Evolutionary conservation across 1,284 basidiomycete species (phyloP).

Genomic region (Trametes versicolor): DNA sequence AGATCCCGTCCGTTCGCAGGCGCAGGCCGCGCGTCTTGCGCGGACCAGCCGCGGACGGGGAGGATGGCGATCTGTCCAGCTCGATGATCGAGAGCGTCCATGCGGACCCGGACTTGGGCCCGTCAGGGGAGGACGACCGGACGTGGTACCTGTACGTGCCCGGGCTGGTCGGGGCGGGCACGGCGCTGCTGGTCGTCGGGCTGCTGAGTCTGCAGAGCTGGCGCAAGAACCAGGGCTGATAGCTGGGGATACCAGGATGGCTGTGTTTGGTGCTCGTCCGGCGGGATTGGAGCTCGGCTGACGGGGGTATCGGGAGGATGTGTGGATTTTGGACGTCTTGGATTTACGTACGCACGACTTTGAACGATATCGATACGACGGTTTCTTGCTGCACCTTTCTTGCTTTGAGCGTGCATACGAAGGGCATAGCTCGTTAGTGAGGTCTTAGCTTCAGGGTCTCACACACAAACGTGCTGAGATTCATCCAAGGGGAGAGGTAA

Average conservation of each 20-base stretch:
- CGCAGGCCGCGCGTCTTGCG: slow-evolving; percentile 7
- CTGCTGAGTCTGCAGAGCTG: slow-evolving; percentile 82
- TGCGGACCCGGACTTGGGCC: slow-evolving; percentile 31
- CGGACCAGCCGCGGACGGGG: slow-evolving; percentile 21
- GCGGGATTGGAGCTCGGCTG: not conserved
- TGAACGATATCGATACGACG: slow-evolving; percentile 16
- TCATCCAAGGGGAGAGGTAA: no score
- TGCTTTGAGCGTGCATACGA: not conserved
- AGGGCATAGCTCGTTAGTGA: no score
- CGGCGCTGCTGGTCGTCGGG: slow-evolving; percentile 79
- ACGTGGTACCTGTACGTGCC: slow-evolving; percentile 83
- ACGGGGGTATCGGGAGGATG: not conserved
- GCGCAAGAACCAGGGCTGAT: slow-evolving; percentile 56
- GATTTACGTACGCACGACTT: slow-evolving; percentile 10
- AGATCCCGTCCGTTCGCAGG: slow-evolving; percentile 18
- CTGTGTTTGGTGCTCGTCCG: not conserved
- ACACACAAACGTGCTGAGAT: no score
- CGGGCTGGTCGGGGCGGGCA: slow-evolving; percentile 79
- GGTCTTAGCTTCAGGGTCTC: no score
- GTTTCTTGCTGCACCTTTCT: not conserved
- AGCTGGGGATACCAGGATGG: not conserved
- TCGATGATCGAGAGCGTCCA: slow-evolving; percentile 41
- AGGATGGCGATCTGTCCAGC: slow-evolving; percentile 37
- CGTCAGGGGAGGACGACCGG: slow-evolving; percentile 67
- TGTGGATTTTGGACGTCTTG: not conserved